Evolutionary conservation across 495 filamentous ascomycete species (phyloP).

Genomic region (Cercophora scortea): DNA sequence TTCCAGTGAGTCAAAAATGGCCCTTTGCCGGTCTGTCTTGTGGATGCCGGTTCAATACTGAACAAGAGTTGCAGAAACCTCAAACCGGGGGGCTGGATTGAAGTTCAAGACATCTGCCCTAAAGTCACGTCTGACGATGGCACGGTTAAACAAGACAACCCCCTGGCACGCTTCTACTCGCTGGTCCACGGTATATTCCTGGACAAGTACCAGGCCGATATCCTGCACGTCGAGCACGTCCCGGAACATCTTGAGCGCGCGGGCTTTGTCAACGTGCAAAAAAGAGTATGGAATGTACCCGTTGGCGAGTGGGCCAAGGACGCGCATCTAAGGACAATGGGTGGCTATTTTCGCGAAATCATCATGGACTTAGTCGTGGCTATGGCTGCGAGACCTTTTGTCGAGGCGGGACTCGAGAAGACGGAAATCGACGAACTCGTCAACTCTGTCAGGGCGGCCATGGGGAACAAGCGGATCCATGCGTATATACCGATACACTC

Average conservation of each 20-base stretch:
- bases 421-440: slow-evolving; percentile 28
- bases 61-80: slow-evolving; percentile 30
- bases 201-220: slow-evolving; percentile 36
- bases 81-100: slow-evolving; percentile 56
- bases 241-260: slow-evolving; percentile 27
- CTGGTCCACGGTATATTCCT: slow-evolving; percentile 20
- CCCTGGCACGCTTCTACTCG: slow-evolving; percentile 32
- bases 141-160: slow-evolving; percentile 38
- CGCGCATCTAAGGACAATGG: slow-evolving; percentile 48
- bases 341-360: slow-evolving; percentile 41
- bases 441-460: slow-evolving; percentile 15
- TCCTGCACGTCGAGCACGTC: slow-evolving; percentile 31
- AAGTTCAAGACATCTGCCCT: slow-evolving; percentile 50
- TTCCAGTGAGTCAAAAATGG: slow-evolving; percentile 18
- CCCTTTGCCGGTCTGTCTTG: neutral
- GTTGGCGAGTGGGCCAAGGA: slow-evolving; percentile 55
- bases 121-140: slow-evolving; percentile 45
- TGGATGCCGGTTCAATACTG: neutral
- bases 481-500: slow-evolving; percentile 34
- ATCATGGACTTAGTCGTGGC: slow-evolving; percentile 46
- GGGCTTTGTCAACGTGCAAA: slow-evolving; percentile 48
- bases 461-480: slow-evolving; percentile 28
- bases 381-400: slow-evolving; percentile 46
- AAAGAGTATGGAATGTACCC: slow-evolving; percentile 48
- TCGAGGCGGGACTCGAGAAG: slow-evolving; percentile 35